Evolutionary conservation across 805 yeast species (phyloP), one percentile per base, ranked within the genome.

Genomic region (Jamesozyma lodderae): DNA sequence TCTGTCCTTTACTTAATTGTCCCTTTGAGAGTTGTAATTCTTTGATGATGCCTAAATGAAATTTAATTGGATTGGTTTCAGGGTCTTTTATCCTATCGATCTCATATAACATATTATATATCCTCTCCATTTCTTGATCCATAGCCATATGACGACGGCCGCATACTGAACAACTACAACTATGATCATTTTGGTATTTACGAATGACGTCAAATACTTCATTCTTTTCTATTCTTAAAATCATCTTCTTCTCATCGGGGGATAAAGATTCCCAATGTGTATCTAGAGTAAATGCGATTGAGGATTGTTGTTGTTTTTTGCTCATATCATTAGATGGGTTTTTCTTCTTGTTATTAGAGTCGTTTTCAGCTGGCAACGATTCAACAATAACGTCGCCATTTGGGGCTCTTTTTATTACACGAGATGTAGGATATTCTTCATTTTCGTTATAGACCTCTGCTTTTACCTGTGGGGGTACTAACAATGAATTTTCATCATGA

Each of bases 311-410:
- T 30, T 30, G 33, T 18, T 17, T 16, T 17, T 30, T 17, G 36
- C 37, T 40, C 18, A 36, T 35, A 28, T 18, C 11, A 10, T 24
- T 27, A n/a, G 19, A 23, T 9, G 28, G 29, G 5, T 36, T 35
- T 13, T 37, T 33, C 21, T 32, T 40, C 8, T 37, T 35, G 14
- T 13, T 33, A 31, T 15, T 17, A 9, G 36, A 38, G 18, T 23
- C 50, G 44, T 41, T 53, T 20, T 41, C 52, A 30, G 44, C 16
- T 3, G 41, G 49, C 35, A 60, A 47, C 24, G 61, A 55, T 48
- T 81, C 81, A 18, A 84, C 86, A 35, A 82, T 72, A 4, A 83
- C 81, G 47, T 81, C 84, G 6, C 94, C 94, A 54, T 82, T 80
- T 4, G 79, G 71, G 3, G 74, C 81, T 47, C 79, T 77, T 47